Evolutionary conservation across 768 basidiomycete genomes (phyloP).

Genomic region (Daedaleopsis sinensis): DNA sequence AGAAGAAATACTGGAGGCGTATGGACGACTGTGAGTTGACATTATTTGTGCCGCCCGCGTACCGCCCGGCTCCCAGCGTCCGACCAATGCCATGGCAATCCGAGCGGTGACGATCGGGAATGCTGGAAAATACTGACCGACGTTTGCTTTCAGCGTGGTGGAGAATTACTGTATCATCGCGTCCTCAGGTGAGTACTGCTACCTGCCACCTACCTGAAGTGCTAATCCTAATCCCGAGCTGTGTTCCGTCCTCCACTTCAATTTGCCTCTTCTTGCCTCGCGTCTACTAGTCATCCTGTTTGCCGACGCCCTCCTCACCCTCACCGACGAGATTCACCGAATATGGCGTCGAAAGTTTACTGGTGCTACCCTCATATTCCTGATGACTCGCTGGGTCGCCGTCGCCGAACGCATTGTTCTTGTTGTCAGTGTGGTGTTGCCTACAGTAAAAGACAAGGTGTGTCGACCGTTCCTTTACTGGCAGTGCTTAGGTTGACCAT

Average conservation of each 20-base stretch:
- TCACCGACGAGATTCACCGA: constrained; percentile 18
- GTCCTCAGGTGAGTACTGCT: background rate
- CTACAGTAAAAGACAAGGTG: constrained; percentile 17
- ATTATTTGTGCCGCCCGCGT: background rate
- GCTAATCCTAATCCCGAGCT: background rate
- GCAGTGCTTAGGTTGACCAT: background rate
- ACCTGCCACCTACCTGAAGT: background rate
- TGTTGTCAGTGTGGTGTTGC: constrained; percentile 18
- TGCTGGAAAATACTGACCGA: background rate
- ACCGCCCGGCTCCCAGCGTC: no score
- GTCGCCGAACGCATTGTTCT: constrained; percentile 20
- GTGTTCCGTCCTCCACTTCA: no score
- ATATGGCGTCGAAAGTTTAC: constrained; percentile 22
- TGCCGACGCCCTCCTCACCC: constrained; percentile 12
- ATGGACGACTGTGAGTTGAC: background rate
- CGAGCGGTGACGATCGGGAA: no score
- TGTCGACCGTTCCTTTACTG: background rate
- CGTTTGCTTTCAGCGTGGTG: background rate
- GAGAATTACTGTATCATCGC: constrained; percentile 5
- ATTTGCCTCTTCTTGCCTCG: no score
- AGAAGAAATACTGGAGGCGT: background rate
- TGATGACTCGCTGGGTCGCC: constrained; percentile 19
- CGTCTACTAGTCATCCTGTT: constrained; percentile 9
- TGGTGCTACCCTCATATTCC: constrained; percentile 18
- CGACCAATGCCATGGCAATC: no score